Evolutionary conservation across 139 green algal species (phyloP).

Genomic region (Picochlorum sp.): DNA sequence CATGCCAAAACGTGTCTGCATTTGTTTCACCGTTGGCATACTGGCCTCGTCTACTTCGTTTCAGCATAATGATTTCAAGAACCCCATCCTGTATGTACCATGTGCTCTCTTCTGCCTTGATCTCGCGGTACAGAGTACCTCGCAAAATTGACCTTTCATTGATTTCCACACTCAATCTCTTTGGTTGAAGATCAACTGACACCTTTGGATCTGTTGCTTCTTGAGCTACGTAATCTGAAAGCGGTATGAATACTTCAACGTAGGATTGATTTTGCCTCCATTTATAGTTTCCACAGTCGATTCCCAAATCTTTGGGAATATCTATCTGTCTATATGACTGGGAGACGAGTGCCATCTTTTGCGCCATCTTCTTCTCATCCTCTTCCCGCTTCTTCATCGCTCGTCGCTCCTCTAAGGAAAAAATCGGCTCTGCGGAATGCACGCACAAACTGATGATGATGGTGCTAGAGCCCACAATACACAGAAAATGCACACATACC

Average conservation of each 20-base stretch:
- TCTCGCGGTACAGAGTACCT: constrained; percentile 41
- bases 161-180: constrained; percentile 29
- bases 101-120: constrained; percentile 70
- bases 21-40: constrained; percentile 66
- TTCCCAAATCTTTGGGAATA: constrained; percentile 34
- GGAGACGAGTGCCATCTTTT: constrained; percentile 3
- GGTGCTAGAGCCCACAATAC: background rate
- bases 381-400: constrained; percentile 28
- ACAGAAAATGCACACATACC: constrained; percentile 17
- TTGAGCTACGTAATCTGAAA: constrained; percentile 26
- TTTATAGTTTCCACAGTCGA: constrained; percentile 56
- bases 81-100: constrained; percentile 66
- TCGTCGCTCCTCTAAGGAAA: constrained; percentile 37
- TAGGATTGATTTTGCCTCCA: constrained; percentile 77
- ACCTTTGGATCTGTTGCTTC: constrained; percentile 17
- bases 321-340: constrained; percentile 27
- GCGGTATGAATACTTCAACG: constrained; percentile 60
- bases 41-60: constrained; percentile 61
- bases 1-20: constrained; percentile 62
- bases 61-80: constrained; percentile 68
- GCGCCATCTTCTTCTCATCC: constrained; percentile 11
- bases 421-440: constrained; percentile 21
- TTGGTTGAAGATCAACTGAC: constrained; percentile 25
- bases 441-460: constrained; percentile 15
- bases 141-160: constrained; percentile 37